A percentile compares a stretch with the other conserved stretches of the same genome.
phyloP scores from a whole-genome alignment of 1,284 basidiomycete species.

The Leccinum pallidistipes region DNA sequence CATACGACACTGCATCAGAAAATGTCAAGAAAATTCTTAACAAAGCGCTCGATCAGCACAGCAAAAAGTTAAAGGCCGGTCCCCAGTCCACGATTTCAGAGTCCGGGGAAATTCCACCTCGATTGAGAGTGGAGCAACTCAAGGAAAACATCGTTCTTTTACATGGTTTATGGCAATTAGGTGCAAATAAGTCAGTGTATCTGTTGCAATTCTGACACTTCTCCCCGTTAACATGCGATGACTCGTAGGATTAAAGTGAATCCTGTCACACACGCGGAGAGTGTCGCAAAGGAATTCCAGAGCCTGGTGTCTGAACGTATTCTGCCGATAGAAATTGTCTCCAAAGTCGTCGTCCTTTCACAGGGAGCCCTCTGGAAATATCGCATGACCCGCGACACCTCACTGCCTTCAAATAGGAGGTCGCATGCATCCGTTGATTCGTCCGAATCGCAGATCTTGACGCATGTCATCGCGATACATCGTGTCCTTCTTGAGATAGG shows the following conservation, averaged over 20 bases:
- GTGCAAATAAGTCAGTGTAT: conserved; percentile 56
- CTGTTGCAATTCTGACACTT: background rate
- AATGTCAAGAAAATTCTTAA: conserved; percentile 78
- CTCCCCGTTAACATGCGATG: conserved; percentile 1
- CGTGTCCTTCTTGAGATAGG: conserved; percentile 70
- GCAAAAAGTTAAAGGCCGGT: conserved; percentile 44
- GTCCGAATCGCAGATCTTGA: conserved; percentile 69
- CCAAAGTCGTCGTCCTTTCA: conserved; percentile 70
- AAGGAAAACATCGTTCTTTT: conserved; percentile 73
- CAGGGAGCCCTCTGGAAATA: conserved; percentile 84
- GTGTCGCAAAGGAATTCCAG: conserved; percentile 54
- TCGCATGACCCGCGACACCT: conserved; percentile 58
- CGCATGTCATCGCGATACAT: conserved; percentile 74
- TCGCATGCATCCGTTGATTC: conserved; percentile 21
- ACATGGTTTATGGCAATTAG: conserved; percentile 68
- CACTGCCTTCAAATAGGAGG: conserved; percentile 35
- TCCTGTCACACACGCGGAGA: conserved; percentile 34
- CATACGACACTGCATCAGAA: conserved; percentile 85
- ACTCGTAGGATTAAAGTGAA: conserved; percentile 20
- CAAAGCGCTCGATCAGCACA: conserved; percentile 59
- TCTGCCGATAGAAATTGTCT: conserved; percentile 76
- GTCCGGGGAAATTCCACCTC: conserved; percentile 39
- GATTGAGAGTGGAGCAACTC: conserved; percentile 56
- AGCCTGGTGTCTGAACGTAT: conserved; percentile 64
- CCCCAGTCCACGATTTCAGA: conserved; percentile 32